A percentile compares a stretch with the other conserved stretches of the same genome.
These are phyloP conservation scores for Avicennia marina DNA, from an alignment of 257 asterid species.

Conservation along the genomic window DNA sequence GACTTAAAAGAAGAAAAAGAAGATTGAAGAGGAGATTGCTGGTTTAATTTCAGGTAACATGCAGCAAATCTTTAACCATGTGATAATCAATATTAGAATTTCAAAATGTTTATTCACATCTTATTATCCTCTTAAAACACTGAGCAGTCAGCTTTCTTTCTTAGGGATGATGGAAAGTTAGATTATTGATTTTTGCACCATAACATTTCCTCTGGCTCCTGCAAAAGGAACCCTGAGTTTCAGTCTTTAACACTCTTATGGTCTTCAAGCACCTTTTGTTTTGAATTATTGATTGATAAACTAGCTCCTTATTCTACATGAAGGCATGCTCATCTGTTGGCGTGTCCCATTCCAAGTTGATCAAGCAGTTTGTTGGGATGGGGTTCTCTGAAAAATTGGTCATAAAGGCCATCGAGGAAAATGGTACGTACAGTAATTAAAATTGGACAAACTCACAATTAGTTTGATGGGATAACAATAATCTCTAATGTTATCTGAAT, in stretches of 20 bases:
- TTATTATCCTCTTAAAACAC: no score
- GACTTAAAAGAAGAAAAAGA: no score
- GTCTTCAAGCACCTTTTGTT: background rate
- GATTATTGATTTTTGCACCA: no score
- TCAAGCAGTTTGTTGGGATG: conserved; percentile 48
- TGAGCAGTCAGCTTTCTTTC: no score
- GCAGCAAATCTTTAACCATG: no score
- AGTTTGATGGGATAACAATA: background rate
- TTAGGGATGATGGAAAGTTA: no score
- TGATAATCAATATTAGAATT: no score
- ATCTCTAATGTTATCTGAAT: conserved; percentile 9
- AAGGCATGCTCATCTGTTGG: conserved; percentile 48
- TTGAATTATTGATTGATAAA: background rate
- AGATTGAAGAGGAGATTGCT: no score
- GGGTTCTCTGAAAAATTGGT: conserved; percentile 54
- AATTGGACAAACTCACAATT: background rate
- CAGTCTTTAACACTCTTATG: no score
- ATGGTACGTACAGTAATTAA: conserved; percentile 24
- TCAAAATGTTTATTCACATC: no score
- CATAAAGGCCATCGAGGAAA: conserved; percentile 48
- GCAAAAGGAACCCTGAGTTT: background rate
- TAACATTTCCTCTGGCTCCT: no score
- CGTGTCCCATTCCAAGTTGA: conserved; percentile 25
- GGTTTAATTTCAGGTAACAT: no score
- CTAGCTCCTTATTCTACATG: conserved; percentile 16